Percentiles rank a stretch among this genome's conserved stretches.
phyloP scores from a whole-genome alignment of 306 rosid genomes.

The Crotalaria pallida region DNA sequence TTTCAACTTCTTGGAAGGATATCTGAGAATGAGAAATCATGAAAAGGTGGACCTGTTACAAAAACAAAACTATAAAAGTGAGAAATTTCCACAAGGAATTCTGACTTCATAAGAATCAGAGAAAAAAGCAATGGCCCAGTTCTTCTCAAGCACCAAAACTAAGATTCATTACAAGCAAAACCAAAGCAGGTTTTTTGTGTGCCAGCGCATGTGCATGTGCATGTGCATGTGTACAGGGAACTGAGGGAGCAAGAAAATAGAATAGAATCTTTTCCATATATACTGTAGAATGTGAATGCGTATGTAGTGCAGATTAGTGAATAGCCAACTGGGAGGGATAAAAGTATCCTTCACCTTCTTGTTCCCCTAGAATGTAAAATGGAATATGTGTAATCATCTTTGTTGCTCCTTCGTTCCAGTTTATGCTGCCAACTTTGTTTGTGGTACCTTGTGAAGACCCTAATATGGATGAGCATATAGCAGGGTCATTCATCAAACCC shows the following conservation, averaged over 20 bases:
- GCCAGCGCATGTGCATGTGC: neutral
- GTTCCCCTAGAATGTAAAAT: conserved; percentile 77
- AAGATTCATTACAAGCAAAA: neutral
- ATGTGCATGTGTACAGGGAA: neutral
- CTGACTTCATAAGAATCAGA: neutral
- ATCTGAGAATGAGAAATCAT: conserved; percentile 84
- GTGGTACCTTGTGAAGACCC: conserved; percentile 59
- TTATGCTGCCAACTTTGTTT: conserved; percentile 66
- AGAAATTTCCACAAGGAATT: neutral
- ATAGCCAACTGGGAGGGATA: neutral
- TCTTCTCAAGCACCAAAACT: neutral
- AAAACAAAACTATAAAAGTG: conserved; percentile 3
- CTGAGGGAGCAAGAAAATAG: neutral
- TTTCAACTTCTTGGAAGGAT: conserved; percentile 57
- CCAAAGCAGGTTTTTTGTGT: neutral
- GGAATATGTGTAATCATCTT: conserved; percentile 93
- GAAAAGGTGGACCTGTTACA: conserved; percentile 81
- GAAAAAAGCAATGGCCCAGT: neutral
- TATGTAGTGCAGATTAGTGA: neutral
- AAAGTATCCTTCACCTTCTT: conserved; percentile 51
- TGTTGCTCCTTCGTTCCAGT: conserved; percentile 78
- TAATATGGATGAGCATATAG: conserved; percentile 75
- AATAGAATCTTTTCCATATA: neutral
- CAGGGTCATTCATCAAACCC: conserved; percentile 87
- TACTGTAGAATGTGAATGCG: neutral